These are phyloP conservation scores for Taiozyma sp. DNA, from an alignment of 1,139 yeast genomes.

Conservation along the genomic window DNA sequence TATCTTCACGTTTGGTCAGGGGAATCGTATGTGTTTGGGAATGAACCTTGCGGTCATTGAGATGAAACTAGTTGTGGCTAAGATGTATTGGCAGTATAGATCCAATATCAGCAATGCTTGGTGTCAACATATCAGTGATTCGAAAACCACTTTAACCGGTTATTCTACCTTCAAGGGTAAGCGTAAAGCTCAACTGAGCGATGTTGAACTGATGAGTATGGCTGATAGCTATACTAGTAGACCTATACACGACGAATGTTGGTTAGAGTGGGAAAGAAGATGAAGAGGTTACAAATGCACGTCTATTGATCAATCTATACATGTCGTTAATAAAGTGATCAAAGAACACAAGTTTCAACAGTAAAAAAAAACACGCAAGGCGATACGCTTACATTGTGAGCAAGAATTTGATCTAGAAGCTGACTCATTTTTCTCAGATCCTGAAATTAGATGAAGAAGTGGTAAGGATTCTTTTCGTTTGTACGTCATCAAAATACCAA, in stretches of 20 bases:
- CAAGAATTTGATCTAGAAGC: too few relatives aligned
- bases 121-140: constrained; percentile 29
- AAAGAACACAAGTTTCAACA: too few relatives aligned
- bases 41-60: constrained; percentile 64
- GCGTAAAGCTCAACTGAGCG: constrained; percentile 23
- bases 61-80: constrained; percentile 53
- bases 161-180: constrained; percentile 20
- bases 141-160: constrained; percentile 17
- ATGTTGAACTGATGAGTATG: constrained; percentile 46
- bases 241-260: constrained; percentile 46
- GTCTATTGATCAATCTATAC: not conserved
- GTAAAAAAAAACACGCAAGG: too few relatives aligned
- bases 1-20: constrained; percentile 69
- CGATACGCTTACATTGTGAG: too few relatives aligned
- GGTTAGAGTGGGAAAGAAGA: constrained; percentile 36
- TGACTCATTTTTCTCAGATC: too few relatives aligned
- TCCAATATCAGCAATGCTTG: constrained; percentile 37
- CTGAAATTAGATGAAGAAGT: too few relatives aligned
- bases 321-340: too few relatives aligned
- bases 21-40: constrained; percentile 73
- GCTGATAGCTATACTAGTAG: constrained; percentile 46
- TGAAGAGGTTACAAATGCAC: not conserved
- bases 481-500: too few relatives aligned
- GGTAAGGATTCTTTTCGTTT: too few relatives aligned
- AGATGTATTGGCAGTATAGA: constrained; percentile 44